phyloP scores from a whole-genome alignment of 2,329 filamentous ascomycete species.

The Talaromyces piceae region DNA sequence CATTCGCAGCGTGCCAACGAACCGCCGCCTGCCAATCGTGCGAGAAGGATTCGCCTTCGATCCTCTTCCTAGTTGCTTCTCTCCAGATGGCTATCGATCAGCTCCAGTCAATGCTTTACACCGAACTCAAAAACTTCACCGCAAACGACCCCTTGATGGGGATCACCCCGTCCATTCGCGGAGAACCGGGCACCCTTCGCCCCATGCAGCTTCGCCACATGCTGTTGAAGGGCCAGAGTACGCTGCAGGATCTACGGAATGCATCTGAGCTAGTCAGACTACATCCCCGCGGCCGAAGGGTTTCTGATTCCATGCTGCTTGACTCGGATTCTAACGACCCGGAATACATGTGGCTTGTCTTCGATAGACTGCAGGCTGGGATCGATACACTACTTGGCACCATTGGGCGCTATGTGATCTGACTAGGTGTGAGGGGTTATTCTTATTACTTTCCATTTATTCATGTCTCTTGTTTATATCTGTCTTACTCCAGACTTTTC shows the following conservation, averaged over 20 bases:
- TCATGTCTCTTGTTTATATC: neutral
- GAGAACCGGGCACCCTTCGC: neutral
- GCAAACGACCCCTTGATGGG: neutral
- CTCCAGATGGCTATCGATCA: constrained; percentile 10
- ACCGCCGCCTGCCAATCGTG: constrained; percentile 8
- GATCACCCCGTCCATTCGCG: neutral
- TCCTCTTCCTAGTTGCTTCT: constrained; percentile 5
- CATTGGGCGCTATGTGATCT: neutral
- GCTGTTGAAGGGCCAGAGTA: constrained; percentile 5
- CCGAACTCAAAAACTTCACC: neutral
- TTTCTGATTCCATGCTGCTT: constrained; percentile 2
- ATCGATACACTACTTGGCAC: constrained; percentile 4
- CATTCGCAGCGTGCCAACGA: constrained; percentile 6
- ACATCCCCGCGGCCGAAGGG: neutral
- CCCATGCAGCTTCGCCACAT: constrained; percentile 9
- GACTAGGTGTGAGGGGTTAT: neutral
- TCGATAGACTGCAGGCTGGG: constrained; percentile 5
- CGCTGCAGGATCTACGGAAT: constrained; percentile 1
- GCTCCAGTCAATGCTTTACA: neutral
- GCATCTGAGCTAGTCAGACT: neutral
- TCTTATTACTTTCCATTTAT: neutral
- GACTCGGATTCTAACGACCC: neutral
- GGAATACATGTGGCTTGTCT: constrained; percentile 2
- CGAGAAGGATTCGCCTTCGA: constrained; percentile 8
- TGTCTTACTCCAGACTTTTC: no score